phyloP scores from a whole-genome alignment of 495 filamentous ascomycete species.

The Beverwykella pulmonaria region DNA sequence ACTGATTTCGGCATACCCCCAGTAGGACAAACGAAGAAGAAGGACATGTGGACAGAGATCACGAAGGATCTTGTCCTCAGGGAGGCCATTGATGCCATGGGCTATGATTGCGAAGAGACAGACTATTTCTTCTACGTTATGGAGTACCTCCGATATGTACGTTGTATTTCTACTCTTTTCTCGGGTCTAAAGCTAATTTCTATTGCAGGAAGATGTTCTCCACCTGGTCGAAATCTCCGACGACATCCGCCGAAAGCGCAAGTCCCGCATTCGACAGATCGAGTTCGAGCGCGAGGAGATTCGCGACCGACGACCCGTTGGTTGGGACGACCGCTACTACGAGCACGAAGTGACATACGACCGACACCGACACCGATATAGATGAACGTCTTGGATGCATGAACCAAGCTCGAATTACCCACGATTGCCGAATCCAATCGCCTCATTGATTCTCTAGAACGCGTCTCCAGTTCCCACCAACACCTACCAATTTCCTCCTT shows the following conservation, averaged over 20 bases:
- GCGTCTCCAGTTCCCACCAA: not conserved
- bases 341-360: slow-evolving; percentile 43
- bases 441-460: not conserved
- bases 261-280: slow-evolving; percentile 76
- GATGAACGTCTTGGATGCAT: slow-evolving; percentile 21
- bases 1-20: slow-evolving; percentile 32
- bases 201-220: slow-evolving; percentile 79
- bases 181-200: slow-evolving; percentile 10
- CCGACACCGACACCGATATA: slow-evolving; percentile 35
- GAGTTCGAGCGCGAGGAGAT: slow-evolving; percentile 70
- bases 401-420: not conserved
- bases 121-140: slow-evolving; percentile 89
- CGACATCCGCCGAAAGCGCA: slow-evolving; percentile 74
- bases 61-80: slow-evolving; percentile 87
- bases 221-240: slow-evolving; percentile 80
- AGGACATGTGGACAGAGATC: slow-evolving; percentile 93
- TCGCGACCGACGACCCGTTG: slow-evolving; percentile 19
- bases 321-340: slow-evolving; percentile 40
- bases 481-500: not conserved
- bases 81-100: slow-evolving; percentile 82
- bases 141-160: slow-evolving; percentile 84
- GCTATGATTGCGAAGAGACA: slow-evolving; percentile 92
- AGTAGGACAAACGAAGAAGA: slow-evolving; percentile 36
- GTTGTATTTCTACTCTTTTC: slow-evolving; percentile 42
- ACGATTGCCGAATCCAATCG: not conserved